A percentile compares a stretch with the other conserved stretches of the same genome.
Conservation (phyloP, 768 basidiomycete genomes). For the Basidioascus undulatus region DNA sequence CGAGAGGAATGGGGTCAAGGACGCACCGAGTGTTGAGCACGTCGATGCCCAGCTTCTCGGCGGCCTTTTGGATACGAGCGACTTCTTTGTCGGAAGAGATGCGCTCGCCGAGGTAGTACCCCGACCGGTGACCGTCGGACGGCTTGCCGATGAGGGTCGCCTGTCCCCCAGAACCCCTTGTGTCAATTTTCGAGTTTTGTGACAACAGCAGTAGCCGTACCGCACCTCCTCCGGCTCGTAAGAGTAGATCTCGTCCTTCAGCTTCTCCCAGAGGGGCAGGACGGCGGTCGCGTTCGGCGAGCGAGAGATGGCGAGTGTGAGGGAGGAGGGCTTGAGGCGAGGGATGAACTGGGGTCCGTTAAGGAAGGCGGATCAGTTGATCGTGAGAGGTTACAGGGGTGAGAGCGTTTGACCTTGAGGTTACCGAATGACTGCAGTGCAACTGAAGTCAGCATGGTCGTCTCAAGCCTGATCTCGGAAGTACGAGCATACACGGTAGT, state of each 20-base stretch:
- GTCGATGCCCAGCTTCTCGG: constrained; percentile 50
- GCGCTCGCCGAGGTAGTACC: constrained; percentile 55
- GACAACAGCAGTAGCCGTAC: no score
- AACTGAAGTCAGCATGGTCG: no score
- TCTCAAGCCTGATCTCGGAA: no score
- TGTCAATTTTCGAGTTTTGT: no score
- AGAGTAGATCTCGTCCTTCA: constrained; percentile 52
- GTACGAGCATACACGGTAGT: constrained; percentile 32
- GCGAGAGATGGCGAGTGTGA: constrained; percentile 34
- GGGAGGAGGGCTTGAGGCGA: constrained; percentile 34
- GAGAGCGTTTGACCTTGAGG: no score
- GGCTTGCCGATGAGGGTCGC: constrained; percentile 68
- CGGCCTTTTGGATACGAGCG: constrained; percentile 42
- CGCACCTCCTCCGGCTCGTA: constrained; percentile 34
- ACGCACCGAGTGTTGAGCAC: constrained; percentile 55
- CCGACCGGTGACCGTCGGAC: constrained; percentile 40
- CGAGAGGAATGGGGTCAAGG: no score
- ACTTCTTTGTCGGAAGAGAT: constrained; percentile 53
- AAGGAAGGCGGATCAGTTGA: no score
- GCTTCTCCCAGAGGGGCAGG: constrained; percentile 38
- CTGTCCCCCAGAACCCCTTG: no score
- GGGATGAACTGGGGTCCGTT: no score
- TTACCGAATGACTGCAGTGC: constrained; percentile 33
- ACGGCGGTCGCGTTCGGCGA: constrained; percentile 37
- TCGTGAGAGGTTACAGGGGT: no score